Evolutionary conservation across 2,329 filamentous ascomycete species (phyloP), one percentile per base, ranked within the genome.

Genomic region (Neopestalotiopsis rosae): DNA sequence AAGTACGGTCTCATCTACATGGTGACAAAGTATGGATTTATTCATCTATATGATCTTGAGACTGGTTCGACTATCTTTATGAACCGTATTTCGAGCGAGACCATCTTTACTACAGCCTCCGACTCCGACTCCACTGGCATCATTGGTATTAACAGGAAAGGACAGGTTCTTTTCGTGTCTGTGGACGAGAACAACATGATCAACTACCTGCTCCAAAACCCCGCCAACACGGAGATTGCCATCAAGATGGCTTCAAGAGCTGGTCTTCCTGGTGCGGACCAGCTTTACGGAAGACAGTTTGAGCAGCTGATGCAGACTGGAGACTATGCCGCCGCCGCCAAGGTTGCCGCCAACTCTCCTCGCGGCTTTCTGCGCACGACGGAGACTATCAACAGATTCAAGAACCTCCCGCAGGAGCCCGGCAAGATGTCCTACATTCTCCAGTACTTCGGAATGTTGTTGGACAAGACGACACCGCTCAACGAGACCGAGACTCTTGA

Each of bases 61-160:
- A 96, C 93, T 7, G 97, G 94, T 69, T 93, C 92, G 13, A 97
- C 94, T 80, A 96, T 99, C 79, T 99, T 98, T 89, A 97, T 99
- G 94, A 99, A 99, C 87, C 92, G 97, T 76, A 99, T 99, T 77
- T 99, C 96, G 42, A 97, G 94, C 85, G 96, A 99, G 80, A 99
- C 96, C 32, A 98, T 99, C 80, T 99, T 99, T 85, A 97, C 95
- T 32, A 98, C 95, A 24, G 92, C 94, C 61, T 85, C 91, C 45
- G 96, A 99, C 79, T 88, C 89, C 67, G 91, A 94, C 28, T 97
- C 94, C 20, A 90, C 92, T 61, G 97, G 97, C 75, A 92, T 99
- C 71, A 89, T 99, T 66, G 94, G 94, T 75, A 95, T 99, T 79
- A 99, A 99, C 85, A 92, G 97, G 77, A 97, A 97, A 85, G 97